Evolutionary conservation across 257 asterid species (phyloP).

Genomic region (Ilex aquifolium): DNA sequence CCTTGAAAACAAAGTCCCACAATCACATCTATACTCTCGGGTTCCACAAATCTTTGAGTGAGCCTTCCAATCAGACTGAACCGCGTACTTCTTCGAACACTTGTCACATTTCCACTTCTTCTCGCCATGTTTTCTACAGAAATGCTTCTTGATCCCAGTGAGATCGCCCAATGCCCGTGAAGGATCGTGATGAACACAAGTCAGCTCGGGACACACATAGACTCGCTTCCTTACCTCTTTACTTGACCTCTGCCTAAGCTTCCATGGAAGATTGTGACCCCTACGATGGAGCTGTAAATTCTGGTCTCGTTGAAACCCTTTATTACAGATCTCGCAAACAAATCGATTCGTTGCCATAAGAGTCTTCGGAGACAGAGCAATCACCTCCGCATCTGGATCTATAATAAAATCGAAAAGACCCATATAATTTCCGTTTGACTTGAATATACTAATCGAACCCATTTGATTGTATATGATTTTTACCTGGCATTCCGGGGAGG

Average conservation of each 20-base stretch:
- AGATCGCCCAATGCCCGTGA: no score
- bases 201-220: neutral
- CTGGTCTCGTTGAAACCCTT: no score
- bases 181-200: no score
- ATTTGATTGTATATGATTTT: neutral
- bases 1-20: neutral
- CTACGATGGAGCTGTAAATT: neutral
- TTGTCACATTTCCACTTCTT: no score
- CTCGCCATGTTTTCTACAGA: no score
- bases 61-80: neutral
- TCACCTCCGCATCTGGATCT: conserved; percentile 47
- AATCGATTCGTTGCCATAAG: no score
- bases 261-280: neutral
- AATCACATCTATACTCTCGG: neutral
- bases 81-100: neutral
- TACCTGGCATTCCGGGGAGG: conserved; percentile 97
- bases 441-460: neutral
- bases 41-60: neutral
- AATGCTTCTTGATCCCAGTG: no score
- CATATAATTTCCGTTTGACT: neutral
- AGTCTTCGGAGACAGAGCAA: neutral
- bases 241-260: neutral
- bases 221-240: neutral
- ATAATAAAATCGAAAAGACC: conserved; percentile 17
- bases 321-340: no score